These are phyloP conservation scores for Discostella stelligera DNA, from an alignment of 352 stramenopile species.

Conservation along the genomic window DNA sequence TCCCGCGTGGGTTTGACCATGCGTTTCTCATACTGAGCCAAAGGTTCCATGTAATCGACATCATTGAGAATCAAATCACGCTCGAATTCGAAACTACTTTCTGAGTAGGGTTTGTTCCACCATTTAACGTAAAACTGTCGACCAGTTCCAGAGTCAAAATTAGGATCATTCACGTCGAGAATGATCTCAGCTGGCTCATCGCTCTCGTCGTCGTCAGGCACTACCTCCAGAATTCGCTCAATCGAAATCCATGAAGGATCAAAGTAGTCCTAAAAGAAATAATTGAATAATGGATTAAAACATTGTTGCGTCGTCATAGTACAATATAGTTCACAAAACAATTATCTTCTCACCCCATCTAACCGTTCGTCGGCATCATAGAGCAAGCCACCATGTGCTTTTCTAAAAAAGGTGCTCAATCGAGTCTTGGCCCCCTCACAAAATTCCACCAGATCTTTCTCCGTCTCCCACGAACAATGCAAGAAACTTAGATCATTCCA, in stretches of 20 bases:
- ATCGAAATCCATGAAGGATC: constrained; percentile 77
- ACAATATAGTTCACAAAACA: too few species aligned
- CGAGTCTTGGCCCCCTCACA: constrained; percentile 87
- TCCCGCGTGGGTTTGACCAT: constrained; percentile 57
- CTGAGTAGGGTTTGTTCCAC: constrained; percentile 79
- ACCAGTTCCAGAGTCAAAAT: constrained; percentile 73
- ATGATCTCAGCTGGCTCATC: constrained; percentile 59
- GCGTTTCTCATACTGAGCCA: constrained; percentile 56
- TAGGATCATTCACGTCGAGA: constrained; percentile 59
- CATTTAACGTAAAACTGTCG: constrained; percentile 86
- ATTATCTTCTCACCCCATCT: constrained; percentile 63
- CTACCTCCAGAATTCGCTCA: constrained; percentile 74
- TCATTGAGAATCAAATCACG: constrained; percentile 81
- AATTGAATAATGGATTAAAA: too few species aligned
- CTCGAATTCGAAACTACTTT: constrained; percentile 81
- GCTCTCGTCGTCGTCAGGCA: constrained; percentile 42
- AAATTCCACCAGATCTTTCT: constrained; percentile 91
- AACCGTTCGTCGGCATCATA: constrained; percentile 75
- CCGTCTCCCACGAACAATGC: constrained; percentile 96
- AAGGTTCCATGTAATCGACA: constrained; percentile 71
- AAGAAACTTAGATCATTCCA: constrained; percentile 97
- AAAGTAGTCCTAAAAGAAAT: constrained; percentile 71
- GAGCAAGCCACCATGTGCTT: constrained; percentile 64
- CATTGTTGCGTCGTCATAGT: too few species aligned
- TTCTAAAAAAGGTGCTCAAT: constrained; percentile 81